Base-by-base conservation (phyloP, 495 filamentous ascomycete genomes). In the Penicillium turbatum region DNA sequence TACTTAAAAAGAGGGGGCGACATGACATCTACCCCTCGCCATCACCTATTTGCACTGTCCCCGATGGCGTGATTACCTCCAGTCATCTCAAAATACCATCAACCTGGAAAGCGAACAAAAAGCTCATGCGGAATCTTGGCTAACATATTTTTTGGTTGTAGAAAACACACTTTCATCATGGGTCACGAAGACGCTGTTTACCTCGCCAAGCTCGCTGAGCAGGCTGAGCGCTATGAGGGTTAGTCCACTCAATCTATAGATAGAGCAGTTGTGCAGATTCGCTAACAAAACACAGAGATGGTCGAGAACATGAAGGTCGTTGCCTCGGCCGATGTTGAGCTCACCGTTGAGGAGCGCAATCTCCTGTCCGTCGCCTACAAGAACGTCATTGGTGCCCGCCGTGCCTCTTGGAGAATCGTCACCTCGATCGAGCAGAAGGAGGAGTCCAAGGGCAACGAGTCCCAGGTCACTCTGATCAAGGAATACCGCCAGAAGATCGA, bases 221-320 rank as follows among this genome's bases (percentile, higher is more conserved):
- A 98, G 84, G 93, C 93, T 74, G 93, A 98, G 84, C 95, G 93
- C 74, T 98, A 98, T 78, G 93, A 98, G 79, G 93, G 93, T 97
- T 79, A 68, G 89, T 85, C 40, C 27, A 45, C 24, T 26, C 32
- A 27, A 27, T 19, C 19, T 38, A 2, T 37, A 39, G 30, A 39
- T 24, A 34, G 13, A 3, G 13, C 7, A 11, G 13, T 36, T 40
- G 16, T 24, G 27, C 34, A 37, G 12, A 32, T 17, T 45, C 44
- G 53, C 61, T 73, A 51, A 74, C 66, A 21, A 53, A 32, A 41
- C 42, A 13, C 77, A 98, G 93, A 98, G 76, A 98, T 98, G 93
- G 93, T 98, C 56, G 95, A 97, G 82, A 97, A 97, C 86, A 98
- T 98, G 93, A 98, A 98, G 85, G 85, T 87, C 63, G 95, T 98